Conservation (phyloP, 345 rosid genomes). For the Abelmoschus esculentus region DNA sequence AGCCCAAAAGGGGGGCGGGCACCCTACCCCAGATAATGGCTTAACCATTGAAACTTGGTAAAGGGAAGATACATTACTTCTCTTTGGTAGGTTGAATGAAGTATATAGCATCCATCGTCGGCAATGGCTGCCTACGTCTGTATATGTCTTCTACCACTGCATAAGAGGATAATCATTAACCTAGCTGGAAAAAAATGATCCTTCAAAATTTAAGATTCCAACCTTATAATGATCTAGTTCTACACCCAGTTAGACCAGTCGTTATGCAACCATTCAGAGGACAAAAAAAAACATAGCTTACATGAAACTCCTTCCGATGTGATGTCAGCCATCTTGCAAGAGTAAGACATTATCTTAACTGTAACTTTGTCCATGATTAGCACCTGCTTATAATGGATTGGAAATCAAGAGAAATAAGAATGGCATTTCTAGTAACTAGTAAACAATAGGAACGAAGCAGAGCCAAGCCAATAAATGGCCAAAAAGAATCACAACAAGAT, state of each 20-base stretch:
- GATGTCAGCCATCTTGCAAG: too few relatives aligned
- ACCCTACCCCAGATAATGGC: neutral
- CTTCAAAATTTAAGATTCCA: neutral
- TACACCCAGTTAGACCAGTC: neutral
- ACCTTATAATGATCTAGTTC: conserved; percentile 2
- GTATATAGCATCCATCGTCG: conserved; percentile 96
- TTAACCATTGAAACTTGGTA: neutral
- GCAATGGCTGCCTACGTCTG: conserved; percentile 88
- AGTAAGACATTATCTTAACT: conserved; percentile 48
- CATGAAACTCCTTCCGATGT: too few relatives aligned
- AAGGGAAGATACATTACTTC: conserved; percentile 50
- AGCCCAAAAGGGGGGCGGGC: neutral
- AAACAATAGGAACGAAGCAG: neutral
- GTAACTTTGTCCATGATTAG: conserved; percentile 97
- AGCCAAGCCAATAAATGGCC: neutral
- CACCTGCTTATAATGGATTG: conserved; percentile 40
- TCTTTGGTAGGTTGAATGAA: conserved; percentile 96
- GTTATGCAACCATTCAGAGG: neutral
- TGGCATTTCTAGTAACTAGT: neutral
- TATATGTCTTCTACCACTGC: conserved; percentile 97
- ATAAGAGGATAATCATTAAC: conserved; percentile 17
- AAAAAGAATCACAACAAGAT: conserved; percentile 12
- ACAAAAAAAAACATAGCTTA: conserved; percentile 33
- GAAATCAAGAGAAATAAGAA: neutral
- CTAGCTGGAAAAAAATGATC: neutral